phyloP scores from a whole-genome alignment of 2,329 filamentous ascomycete genomes.

The Stemphylium vesicarium region DNA sequence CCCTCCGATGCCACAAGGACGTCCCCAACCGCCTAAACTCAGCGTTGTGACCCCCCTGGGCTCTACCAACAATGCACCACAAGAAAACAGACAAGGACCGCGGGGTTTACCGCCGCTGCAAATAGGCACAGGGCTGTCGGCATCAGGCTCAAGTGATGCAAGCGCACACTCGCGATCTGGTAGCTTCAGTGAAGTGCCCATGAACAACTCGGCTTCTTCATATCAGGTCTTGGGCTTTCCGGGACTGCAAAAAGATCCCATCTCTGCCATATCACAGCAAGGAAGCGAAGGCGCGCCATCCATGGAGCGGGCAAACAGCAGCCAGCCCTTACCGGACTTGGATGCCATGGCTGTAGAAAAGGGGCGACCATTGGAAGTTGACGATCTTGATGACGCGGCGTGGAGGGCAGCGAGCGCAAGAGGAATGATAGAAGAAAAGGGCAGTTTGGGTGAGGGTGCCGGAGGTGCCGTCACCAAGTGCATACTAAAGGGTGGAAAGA shows the following conservation, averaged over 20 bases:
- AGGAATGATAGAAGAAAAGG: conserved; percentile 84
- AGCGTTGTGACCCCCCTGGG: conserved; percentile 90
- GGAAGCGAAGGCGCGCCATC: conserved; percentile 69
- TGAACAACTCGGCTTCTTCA: conserved; percentile 85
- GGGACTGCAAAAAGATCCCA: conserved; percentile 76
- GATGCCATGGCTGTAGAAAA: conserved; percentile 83
- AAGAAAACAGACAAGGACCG: conserved; percentile 66
- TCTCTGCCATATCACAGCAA: conserved; percentile 84
- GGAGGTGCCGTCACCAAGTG: conserved; percentile 94
- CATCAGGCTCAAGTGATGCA: conserved; percentile 78
- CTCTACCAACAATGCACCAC: conserved; percentile 69
- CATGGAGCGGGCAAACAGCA: conserved; percentile 84
- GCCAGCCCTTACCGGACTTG: conserved; percentile 77
- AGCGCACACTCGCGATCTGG: conserved; percentile 83
- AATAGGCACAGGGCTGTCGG: conserved; percentile 62
- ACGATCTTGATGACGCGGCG: conserved; percentile 91
- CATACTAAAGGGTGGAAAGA: conserved; percentile 88
- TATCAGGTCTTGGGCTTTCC: conserved; percentile 79
- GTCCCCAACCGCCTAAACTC: conserved; percentile 73
- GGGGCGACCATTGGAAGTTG: conserved; percentile 84
- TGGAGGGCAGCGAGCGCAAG: conserved; percentile 94
- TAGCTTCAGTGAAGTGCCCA: conserved; percentile 81
- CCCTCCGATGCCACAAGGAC: conserved; percentile 52
- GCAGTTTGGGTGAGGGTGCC: conserved; percentile 90
- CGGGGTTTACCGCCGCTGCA: conserved; percentile 62